A percentile compares a stretch with the other conserved stretches of the same genome.
These are phyloP conservation scores for Mortierella sp. DNA, from an alignment of 371 early-diverging fungal species.

Conservation along the genomic window DNA sequence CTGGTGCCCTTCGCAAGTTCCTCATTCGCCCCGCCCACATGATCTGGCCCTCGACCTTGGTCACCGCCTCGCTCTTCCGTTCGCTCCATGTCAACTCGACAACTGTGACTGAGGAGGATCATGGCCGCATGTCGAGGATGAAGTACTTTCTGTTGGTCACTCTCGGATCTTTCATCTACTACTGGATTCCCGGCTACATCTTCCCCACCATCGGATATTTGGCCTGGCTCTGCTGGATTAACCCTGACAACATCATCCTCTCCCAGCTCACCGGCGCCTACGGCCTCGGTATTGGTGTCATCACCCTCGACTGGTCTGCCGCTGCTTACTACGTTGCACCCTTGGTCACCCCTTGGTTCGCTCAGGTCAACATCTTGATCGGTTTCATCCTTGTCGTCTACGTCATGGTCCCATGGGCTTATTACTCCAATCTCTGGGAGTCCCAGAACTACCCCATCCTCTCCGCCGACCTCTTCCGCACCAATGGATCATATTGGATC, in stretches of 20 bases:
- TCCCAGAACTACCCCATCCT: conserved; percentile 62
- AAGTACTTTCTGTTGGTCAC: conserved; percentile 69
- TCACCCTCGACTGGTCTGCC: conserved; percentile 73
- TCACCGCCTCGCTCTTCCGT: conserved; percentile 78
- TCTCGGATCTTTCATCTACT: conserved; percentile 60
- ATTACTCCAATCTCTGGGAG: conserved; percentile 62
- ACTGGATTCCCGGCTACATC: conserved; percentile 68
- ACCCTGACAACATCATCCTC: conserved; percentile 59
- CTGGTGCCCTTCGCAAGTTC: conserved; percentile 76
- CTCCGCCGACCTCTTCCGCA: conserved; percentile 56
- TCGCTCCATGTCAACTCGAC: conserved; percentile 68
- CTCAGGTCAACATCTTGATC: conserved; percentile 63
- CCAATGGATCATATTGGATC: conserved; percentile 60
- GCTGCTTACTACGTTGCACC: conserved; percentile 60
- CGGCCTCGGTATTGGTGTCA: conserved; percentile 57
- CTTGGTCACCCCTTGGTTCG: conserved; percentile 66
- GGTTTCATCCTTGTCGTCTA: conserved; percentile 65
- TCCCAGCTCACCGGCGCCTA: conserved; percentile 60
- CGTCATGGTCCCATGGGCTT: conserved; percentile 67
- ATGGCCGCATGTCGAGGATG: conserved; percentile 58
- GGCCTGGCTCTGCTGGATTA: conserved; percentile 70
- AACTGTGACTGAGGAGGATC: conserved; percentile 40
- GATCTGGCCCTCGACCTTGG: conserved; percentile 87
- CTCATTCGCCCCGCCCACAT: conserved; percentile 71
- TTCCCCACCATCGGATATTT: conserved; percentile 65